Percentiles rank a stretch among this genome's conserved stretches.
phyloP scores from a whole-genome alignment of 352 stramenopile genomes.

The Pythium brassicae region DNA sequence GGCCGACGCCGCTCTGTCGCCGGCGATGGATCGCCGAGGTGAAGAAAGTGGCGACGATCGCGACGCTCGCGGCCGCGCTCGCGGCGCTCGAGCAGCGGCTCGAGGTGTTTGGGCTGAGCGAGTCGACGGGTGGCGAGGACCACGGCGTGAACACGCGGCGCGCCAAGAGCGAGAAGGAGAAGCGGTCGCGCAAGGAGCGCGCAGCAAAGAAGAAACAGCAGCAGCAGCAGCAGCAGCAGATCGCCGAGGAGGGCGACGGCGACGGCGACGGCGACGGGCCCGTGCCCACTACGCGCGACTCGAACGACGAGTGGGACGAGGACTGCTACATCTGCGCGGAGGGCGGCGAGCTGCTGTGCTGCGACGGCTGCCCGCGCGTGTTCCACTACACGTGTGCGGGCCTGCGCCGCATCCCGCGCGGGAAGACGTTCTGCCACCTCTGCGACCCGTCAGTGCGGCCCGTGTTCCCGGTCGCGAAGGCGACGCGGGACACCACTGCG shows the following conservation, averaged over 20 bases:
- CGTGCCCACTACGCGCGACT: slow-evolving; percentile 31
- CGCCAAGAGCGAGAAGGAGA: slow-evolving; percentile 68
- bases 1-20: slow-evolving; percentile 67
- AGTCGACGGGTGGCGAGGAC: slow-evolving; percentile 35
- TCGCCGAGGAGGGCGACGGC: too few species aligned
- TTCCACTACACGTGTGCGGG: slow-evolving; percentile 89
- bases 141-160: slow-evolving; percentile 33
- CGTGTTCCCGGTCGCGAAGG: slow-evolving; percentile 36
- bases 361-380: slow-evolving; percentile 87
- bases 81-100: slow-evolving; percentile 65
- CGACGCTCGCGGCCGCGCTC: slow-evolving; percentile 52
- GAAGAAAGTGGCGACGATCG: slow-evolving; percentile 41
- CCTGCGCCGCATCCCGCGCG: slow-evolving; percentile 70
- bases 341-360: slow-evolving; percentile 85
- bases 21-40: slow-evolving; percentile 70
- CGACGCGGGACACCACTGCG: not conserved
- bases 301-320: slow-evolving; percentile 83
- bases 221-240: slow-evolving; percentile 53
- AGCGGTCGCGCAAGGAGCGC: slow-evolving; percentile 62
- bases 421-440: slow-evolving; percentile 82
- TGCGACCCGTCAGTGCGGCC: slow-evolving; percentile 74
- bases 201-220: slow-evolving; percentile 68
- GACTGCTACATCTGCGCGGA: slow-evolving; percentile 88
- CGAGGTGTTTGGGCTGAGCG: slow-evolving; percentile 60
- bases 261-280: slow-evolving; percentile 32